These are phyloP conservation scores for Capsicum pubescens DNA, from an alignment of 257 asterid species.

Conservation along the genomic window DNA sequence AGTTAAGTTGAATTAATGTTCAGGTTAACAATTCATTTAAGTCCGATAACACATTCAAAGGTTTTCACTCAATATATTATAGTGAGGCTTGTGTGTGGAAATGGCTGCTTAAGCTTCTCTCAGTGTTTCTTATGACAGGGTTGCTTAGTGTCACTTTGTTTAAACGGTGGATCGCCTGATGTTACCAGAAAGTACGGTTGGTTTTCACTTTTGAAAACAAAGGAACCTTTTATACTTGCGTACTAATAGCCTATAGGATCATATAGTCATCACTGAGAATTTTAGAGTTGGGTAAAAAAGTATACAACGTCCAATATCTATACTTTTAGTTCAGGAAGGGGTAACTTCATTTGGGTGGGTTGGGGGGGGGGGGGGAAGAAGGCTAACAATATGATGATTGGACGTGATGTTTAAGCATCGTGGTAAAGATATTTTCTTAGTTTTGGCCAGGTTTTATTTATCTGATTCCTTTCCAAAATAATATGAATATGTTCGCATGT, in stretches of 20 bases:
- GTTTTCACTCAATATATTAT: not conserved
- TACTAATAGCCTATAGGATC: not conserved
- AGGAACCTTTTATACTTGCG: not conserved
- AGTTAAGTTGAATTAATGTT: not conserved
- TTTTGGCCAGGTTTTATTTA: not conserved
- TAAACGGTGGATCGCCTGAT: not conserved
- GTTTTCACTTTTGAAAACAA: not conserved
- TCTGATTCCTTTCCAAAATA: not conserved
- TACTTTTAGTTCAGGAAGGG: not conserved
- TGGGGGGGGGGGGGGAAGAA: no score
- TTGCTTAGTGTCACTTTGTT: not conserved
- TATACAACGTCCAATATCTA: not conserved
- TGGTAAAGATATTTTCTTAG: not conserved
- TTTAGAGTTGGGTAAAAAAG: not conserved
- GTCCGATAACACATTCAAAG: not conserved
- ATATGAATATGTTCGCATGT: not conserved
- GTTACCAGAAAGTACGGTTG: not conserved
- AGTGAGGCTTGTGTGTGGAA: not conserved
- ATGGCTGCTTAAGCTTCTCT: not conserved
- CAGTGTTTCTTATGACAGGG: not conserved
- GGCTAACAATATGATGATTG: not conserved
- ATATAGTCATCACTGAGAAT: not conserved
- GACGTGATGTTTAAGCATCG: not conserved
- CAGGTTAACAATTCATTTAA: not conserved
- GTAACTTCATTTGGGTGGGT: not conserved